A percentile compares a stretch with the other conserved stretches of the same genome.
These are phyloP conservation scores for Phytophthora pinifolia DNA, from an alignment of 352 stramenopile genomes.

Conservation along the genomic window DNA sequence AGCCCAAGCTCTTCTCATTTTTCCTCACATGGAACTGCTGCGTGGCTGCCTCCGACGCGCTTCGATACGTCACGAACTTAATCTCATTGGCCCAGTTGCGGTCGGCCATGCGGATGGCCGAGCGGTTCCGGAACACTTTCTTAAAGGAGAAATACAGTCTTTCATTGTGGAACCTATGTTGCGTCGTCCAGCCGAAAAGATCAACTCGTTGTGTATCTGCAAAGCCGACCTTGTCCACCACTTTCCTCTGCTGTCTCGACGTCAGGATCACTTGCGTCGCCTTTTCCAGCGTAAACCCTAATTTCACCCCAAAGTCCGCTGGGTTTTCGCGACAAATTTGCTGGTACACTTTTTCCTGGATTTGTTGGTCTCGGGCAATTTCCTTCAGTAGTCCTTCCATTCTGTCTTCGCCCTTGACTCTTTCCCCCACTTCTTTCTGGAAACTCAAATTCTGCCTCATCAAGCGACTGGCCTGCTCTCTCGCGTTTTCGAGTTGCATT, in stretches of 20 bases:
- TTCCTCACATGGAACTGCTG: slow-evolving; percentile 35
- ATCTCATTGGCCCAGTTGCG: slow-evolving; percentile 51
- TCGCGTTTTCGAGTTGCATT: slow-evolving; percentile 31
- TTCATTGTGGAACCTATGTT: slow-evolving; percentile 37
- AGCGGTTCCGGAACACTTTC: slow-evolving; percentile 44
- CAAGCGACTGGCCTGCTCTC: slow-evolving; percentile 33
- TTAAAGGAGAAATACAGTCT: slow-evolving; percentile 48
- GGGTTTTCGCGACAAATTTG: slow-evolving; percentile 29
- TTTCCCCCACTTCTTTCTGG: slow-evolving; percentile 44
- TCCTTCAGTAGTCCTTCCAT: slow-evolving; percentile 60
- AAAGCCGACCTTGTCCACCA: slow-evolving; percentile 45
- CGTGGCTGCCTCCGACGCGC: slow-evolving; percentile 28
- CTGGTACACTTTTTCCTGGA: slow-evolving; percentile 24
- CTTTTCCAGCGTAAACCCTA: slow-evolving; percentile 25
- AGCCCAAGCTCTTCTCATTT: background rate
- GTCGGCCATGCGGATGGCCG: slow-evolving; percentile 36
- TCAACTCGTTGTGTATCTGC: slow-evolving; percentile 18
- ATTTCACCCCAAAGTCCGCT: slow-evolving; percentile 1
- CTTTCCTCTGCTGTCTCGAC: slow-evolving; percentile 34
- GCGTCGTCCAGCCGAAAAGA: slow-evolving; percentile 56
- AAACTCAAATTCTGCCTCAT: slow-evolving; percentile 51
- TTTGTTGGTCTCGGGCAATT: slow-evolving; percentile 32
- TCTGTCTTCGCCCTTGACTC: slow-evolving; percentile 54
- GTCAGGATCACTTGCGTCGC: slow-evolving; percentile 47
- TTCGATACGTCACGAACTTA: slow-evolving; percentile 48